phyloP scores from a whole-genome alignment of 768 basidiomycete species.

The Boletus patriciae region DNA sequence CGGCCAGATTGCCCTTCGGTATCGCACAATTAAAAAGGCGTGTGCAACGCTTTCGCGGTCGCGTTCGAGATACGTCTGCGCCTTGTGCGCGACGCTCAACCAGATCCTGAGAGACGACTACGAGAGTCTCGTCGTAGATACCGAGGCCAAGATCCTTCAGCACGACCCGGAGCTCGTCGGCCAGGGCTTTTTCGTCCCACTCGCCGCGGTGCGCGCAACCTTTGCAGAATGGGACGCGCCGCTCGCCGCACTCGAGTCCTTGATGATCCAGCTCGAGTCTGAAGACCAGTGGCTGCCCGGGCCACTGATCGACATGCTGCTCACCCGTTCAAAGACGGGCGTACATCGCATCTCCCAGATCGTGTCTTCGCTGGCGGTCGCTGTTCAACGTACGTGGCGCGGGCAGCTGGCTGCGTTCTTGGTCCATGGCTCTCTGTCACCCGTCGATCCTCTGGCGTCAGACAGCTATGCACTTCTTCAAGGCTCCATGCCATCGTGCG shows the following conservation, averaged over 20 bases:
- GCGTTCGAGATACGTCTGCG: conserved; percentile 73
- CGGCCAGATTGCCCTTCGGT: conserved; percentile 70
- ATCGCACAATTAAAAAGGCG: conserved; percentile 66
- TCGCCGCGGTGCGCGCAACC: conserved; percentile 78
- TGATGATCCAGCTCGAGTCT: conserved; percentile 63
- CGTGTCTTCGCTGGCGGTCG: conserved; percentile 63
- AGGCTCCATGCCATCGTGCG: conserved; percentile 71
- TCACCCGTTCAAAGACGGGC: conserved; percentile 72
- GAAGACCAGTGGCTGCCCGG: conserved; percentile 62
- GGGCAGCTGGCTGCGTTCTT: conserved; percentile 81
- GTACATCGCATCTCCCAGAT: conserved; percentile 74
- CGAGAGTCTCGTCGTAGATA: conserved; percentile 73
- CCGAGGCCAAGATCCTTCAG: conserved; percentile 74
- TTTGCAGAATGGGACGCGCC: conserved; percentile 91
- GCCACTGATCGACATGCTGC: conserved; percentile 75
- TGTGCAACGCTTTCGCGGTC: conserved; percentile 53
- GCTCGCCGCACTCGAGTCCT: conserved; percentile 63
- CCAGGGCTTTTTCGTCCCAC: conserved; percentile 79
- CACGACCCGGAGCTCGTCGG: conserved; percentile 77
- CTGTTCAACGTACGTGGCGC: conserved; percentile 82
- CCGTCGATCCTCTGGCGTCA: conserved; percentile 64
- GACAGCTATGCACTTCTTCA: conserved; percentile 58
- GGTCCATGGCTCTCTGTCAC: conserved; percentile 69
- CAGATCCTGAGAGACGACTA: conserved; percentile 79
- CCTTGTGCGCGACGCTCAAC: conserved; percentile 70